phyloP scores from a whole-genome alignment of 805 yeast genomes.

The Starmerella vaccinii region DNA sequence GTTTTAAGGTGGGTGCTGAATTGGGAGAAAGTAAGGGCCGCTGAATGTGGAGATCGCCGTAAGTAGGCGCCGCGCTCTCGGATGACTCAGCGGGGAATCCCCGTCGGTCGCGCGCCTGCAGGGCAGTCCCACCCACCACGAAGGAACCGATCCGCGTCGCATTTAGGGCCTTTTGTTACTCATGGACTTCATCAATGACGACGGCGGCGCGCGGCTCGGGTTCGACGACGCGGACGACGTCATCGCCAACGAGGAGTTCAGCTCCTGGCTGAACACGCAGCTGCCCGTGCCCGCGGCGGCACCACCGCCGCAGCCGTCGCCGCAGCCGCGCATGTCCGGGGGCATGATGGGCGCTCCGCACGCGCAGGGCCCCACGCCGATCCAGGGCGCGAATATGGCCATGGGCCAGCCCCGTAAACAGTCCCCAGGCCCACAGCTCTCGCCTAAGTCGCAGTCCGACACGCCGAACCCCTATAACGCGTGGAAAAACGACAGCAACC shows the following conservation, averaged over 20 bases:
- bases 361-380: background rate
- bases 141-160: background rate
- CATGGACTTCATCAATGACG: slow-evolving; percentile 21
- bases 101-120: too few species aligned
- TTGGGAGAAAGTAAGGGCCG: too few species aligned
- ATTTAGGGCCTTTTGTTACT: background rate
- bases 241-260: slow-evolving; percentile 18
- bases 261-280: slow-evolving; percentile 15
- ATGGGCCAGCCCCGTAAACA: background rate
- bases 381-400: background rate
- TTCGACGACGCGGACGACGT: slow-evolving; percentile 18
- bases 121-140: background rate
- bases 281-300: background rate
- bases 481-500: background rate
- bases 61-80: background rate
- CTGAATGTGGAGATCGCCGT: background rate
- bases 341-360: background rate
- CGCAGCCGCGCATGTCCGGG: background rate
- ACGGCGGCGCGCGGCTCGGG: slow-evolving; percentile 14
- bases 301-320: slow-evolving; percentile 3
- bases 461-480: slow-evolving; percentile 6
- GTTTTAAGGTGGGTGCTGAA: too few species aligned
- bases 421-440: slow-evolving; percentile 3
- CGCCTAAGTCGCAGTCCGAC: slow-evolving; percentile 1
- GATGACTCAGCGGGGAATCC: slow-evolving; percentile 6